Percentiles rank a stretch among this genome's conserved stretches.
phyloP scores from a whole-genome alignment of 768 basidiomycete species.

The Pisolithus albus region DNA sequence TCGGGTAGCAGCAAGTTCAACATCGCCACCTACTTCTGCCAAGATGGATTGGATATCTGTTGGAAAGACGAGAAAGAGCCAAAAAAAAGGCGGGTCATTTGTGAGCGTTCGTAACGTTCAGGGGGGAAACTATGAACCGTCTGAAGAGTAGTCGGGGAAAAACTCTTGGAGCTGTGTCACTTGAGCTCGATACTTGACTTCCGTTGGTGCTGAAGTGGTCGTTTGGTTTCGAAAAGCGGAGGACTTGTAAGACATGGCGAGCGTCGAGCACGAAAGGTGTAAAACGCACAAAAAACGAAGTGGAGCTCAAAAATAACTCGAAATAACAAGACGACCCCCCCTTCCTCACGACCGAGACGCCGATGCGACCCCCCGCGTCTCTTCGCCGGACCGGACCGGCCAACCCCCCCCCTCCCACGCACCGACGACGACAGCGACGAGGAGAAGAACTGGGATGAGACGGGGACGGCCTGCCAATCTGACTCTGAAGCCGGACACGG shows the following conservation, averaged over 20 bases:
- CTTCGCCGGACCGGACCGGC: neutral
- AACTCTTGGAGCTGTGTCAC: conserved; percentile 61
- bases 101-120: conserved; percentile 3
- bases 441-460: conserved; percentile 16
- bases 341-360: neutral
- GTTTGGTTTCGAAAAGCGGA: conserved; percentile 21
- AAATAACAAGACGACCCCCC: neutral
- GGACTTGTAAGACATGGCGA: conserved; percentile 26
- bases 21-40: conserved; percentile 60
- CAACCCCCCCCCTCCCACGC: neutral
- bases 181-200: conserved; percentile 45
- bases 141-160: conserved; percentile 63
- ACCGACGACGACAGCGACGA: neutral
- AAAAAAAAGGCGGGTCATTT: conserved; percentile 13
- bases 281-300: neutral
- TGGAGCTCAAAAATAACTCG: conserved; percentile 24
- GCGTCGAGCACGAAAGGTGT: neutral
- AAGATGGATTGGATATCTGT: conserved; percentile 65
- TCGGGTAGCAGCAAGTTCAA: conserved; percentile 60
- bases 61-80: neutral
- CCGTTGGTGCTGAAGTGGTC: conserved; percentile 4
- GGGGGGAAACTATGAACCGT: conserved; percentile 40
- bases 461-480: conserved; percentile 49
- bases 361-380: conserved; percentile 7
- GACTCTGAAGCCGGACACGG: conserved; percentile 32